These are phyloP conservation scores for Harringtonia lauricola DNA, from an alignment of 2,329 filamentous ascomycete species.

Conservation along the genomic window DNA sequence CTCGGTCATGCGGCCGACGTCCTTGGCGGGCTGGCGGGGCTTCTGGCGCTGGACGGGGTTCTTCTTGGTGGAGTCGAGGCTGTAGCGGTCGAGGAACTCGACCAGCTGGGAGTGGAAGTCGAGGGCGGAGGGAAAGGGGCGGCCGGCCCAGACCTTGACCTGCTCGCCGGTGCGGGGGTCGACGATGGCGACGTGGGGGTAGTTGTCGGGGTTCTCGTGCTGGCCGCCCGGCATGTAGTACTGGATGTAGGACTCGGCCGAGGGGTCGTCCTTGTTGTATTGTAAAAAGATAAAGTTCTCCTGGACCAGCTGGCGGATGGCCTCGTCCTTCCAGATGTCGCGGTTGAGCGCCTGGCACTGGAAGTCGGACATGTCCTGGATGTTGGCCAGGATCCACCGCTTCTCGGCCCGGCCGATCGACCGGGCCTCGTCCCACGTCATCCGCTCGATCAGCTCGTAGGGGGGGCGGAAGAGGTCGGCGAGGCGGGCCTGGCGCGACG, in stretches of 20 bases:
- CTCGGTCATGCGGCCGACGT: conserved; percentile 84
- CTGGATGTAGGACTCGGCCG: conserved; percentile 70
- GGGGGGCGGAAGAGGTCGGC: conserved; percentile 90
- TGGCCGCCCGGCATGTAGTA: conserved; percentile 71
- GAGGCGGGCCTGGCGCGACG: conserved; percentile 39
- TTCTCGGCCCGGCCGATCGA: conserved; percentile 75
- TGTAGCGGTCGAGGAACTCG: conserved; percentile 96
- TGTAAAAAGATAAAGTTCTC: conserved; percentile 97
- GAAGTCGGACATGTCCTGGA: conserved; percentile 89
- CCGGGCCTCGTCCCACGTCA: conserved; percentile 76
- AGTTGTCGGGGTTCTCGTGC: conserved; percentile 76
- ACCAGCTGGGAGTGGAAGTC: conserved; percentile 88
- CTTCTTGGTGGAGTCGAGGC: conserved; percentile 74
- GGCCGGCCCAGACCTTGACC: conserved; percentile 89
- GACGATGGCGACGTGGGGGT: conserved; percentile 90
- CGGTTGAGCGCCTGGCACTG: conserved; percentile 90
- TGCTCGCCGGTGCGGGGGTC: conserved; percentile 94
- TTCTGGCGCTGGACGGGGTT: conserved; percentile 84
- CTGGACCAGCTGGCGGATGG: conserved; percentile 66
- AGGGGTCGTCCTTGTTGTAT: conserved; percentile 75
- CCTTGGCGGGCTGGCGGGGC: conserved; percentile 50
- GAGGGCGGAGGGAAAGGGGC: conserved; percentile 55
- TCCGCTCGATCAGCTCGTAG: conserved; percentile 72
- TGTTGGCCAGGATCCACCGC: conserved; percentile 93
- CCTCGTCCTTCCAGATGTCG: conserved; percentile 86